Evolutionary conservation across 495 filamentous ascomycete genomes (phyloP).

Genomic region (Aspergillus biplanus): DNA sequence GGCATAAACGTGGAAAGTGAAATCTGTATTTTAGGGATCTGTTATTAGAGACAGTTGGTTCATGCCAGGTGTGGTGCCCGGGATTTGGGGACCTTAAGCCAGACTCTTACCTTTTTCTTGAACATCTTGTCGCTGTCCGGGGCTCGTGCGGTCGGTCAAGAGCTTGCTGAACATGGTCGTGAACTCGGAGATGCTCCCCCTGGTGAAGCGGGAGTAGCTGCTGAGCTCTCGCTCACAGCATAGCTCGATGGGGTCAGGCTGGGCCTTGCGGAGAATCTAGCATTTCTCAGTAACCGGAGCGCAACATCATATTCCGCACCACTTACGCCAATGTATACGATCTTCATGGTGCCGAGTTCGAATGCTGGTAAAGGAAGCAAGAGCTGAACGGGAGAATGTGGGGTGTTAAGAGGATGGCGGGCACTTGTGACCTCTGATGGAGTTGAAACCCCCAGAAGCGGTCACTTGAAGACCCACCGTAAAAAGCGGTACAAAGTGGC

Average conservation of each 20-base stretch:
- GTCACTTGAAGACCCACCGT: neutral
- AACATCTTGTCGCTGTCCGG: conserved; percentile 89
- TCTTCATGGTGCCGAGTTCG: conserved; percentile 19
- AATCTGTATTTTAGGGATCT: conserved; percentile 20
- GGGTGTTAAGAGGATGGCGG: conserved; percentile 6
- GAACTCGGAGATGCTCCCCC: conserved; percentile 56
- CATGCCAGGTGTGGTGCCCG: neutral
- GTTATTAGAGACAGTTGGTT: neutral
- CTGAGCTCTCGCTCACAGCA: conserved; percentile 78
- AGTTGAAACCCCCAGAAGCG: neutral
- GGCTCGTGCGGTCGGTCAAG: conserved; percentile 78
- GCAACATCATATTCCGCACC: neutral
- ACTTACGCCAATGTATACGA: conserved; percentile 22
- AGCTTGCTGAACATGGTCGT: conserved; percentile 59
- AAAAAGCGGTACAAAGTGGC: conserved; percentile 10
- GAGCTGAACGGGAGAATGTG: conserved; percentile 9
- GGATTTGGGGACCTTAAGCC: conserved; percentile 23
- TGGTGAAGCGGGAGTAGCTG: conserved; percentile 81
- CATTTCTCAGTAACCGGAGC: neutral
- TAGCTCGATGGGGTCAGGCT: conserved; percentile 78
- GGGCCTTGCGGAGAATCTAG: conserved; percentile 81
- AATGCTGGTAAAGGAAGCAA: conserved; percentile 1
- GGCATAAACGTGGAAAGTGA: conserved; percentile 82
- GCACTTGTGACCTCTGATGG: neutral
- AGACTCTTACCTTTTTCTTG: conserved; percentile 66